These are phyloP conservation scores for Pinus tabuliformis DNA, from an alignment of 75 land plant species.

Conservation along the genomic window DNA sequence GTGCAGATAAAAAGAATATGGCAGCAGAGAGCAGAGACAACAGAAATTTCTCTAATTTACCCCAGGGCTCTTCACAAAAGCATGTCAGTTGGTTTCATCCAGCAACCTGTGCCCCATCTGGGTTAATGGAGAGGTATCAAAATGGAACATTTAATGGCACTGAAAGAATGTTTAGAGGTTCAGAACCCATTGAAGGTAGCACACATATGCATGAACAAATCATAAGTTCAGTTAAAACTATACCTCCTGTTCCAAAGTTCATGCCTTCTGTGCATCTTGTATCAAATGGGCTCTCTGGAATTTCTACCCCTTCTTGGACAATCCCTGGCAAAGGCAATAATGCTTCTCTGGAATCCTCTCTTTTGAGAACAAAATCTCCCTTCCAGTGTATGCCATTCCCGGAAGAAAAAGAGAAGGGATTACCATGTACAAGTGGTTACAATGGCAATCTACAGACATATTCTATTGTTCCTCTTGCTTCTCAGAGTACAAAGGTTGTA, in stretches of 20 bases:
- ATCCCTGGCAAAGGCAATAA: not conserved
- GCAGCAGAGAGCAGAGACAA: not conserved
- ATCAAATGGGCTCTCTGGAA: constrained; percentile 2
- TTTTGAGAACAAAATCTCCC: not conserved
- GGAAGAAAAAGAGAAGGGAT: not conserved
- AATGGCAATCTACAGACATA: too few species aligned
- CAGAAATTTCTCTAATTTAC: not conserved
- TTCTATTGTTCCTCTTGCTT: too few species aligned
- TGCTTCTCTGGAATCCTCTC: not conserved
- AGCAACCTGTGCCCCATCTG: not conserved
- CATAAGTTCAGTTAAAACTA: not conserved
- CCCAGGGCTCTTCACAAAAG: constrained; percentile 5
- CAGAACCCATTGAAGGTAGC: not conserved
- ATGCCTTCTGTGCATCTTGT: not conserved
- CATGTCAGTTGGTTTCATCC: constrained; percentile 2
- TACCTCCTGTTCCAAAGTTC: constrained; percentile 10
- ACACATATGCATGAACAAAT: not conserved
- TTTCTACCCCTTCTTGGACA: constrained; percentile 2
- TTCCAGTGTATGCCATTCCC: not conserved
- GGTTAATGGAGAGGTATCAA: not conserved
- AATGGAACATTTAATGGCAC: not conserved
- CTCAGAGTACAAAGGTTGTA: too few species aligned
- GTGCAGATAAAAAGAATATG: not conserved
- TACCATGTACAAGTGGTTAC: constrained; percentile 1
- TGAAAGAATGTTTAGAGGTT: not conserved